Percentiles rank a stretch among this genome's conserved stretches.
These are phyloP conservation scores for Bertia moriformis DNA, from an alignment of 2,329 filamentous ascomycete genomes.

Conservation along the genomic window DNA sequence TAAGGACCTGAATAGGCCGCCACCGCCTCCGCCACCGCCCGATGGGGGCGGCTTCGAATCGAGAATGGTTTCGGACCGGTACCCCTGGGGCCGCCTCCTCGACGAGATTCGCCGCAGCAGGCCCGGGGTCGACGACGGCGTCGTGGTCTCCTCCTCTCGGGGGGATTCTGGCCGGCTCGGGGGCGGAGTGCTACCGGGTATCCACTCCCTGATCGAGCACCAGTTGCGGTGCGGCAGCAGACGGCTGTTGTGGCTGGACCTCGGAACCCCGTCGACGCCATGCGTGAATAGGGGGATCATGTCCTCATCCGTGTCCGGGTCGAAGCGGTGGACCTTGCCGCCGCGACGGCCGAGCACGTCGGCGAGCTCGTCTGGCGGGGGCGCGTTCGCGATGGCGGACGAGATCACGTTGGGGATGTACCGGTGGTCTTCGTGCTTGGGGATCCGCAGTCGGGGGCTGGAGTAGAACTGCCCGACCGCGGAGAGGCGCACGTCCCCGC, in stretches of 20 bases:
- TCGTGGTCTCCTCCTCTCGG: slow-evolving; percentile 30
- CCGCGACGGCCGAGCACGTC: slow-evolving; percentile 90
- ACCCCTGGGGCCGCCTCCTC: slow-evolving; percentile 11
- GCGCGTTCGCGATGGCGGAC: slow-evolving; percentile 84
- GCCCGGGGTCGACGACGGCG: slow-evolving; percentile 23
- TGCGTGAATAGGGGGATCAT: slow-evolving; percentile 89
- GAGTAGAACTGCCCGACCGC: slow-evolving; percentile 92
- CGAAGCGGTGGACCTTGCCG: slow-evolving; percentile 60
- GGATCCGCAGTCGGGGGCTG: slow-evolving; percentile 62
- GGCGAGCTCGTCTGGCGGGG: slow-evolving; percentile 73
- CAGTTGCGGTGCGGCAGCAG: slow-evolving; percentile 84
- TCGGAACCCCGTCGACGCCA: slow-evolving; percentile 74
- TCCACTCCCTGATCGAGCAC: slow-evolving; percentile 80
- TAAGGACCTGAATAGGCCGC: slow-evolving; percentile 5
- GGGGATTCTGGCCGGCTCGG: too few relatives aligned
- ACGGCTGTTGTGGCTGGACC: slow-evolving; percentile 87
- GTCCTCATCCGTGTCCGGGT: slow-evolving; percentile 72
- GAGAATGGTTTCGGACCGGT: slow-evolving; percentile 3
- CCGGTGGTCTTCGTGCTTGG: slow-evolving; percentile 81
- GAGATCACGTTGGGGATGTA: slow-evolving; percentile 96
- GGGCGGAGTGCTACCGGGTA: slow-evolving; percentile 62
- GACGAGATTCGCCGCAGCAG: slow-evolving; percentile 14
- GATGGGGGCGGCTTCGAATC: slow-evolving; percentile 8
- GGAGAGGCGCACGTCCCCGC: slow-evolving; percentile 85
- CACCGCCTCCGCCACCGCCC: slow-evolving; percentile 9